Evolutionary conservation across 345 rosid species (phyloP), one percentile per base, ranked within the genome.

Genomic region (Gossypium australe): DNA sequence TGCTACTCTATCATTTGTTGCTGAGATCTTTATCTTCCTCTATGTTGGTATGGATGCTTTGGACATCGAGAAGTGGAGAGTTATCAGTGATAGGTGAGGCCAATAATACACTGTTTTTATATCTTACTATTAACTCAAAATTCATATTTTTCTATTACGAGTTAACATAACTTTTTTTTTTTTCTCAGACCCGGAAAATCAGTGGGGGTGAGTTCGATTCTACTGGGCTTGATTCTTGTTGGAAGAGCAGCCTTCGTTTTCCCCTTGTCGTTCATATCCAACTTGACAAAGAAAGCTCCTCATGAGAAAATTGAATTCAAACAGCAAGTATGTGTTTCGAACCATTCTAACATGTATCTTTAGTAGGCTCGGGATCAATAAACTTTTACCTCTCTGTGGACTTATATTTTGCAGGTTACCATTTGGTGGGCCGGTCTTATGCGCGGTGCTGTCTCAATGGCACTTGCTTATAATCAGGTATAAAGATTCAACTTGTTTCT

Each of bases 361-460:
- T 70, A 2, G 18, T 9, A 8, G 48, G 9, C 20, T 10, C 7
- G 7, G 16, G 71, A 20, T 11, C 7, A 41, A 44, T 16, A 7
- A 12, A 62, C 64, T 20, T 22, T 71, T 52, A 68, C 43, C 34
- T 59, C 75, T 41, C 38, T 48, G 2, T 44, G 73, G 29, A 67
- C 29, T 34, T 77, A 34, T 71, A 8, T 72, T 74, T 80, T 76
- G 76, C 86, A 91, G 96, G 80, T 89, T 70, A 87, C 88, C 56
- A 91, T 94, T 78, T 94, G 98, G 98, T 92, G 98, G 98, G 98
- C 98, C 38, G 98, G 98, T 76, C 89, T 94, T 22, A 94, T 92
- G 97, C 98, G 98, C 16, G 97, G 97, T 52, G 93, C 97, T 71
- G 98, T 95, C 51, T 95, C 99, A 4, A 87, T 95, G 92, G 99